Evolutionary conservation across 768 basidiomycete genomes (phyloP).

Genomic region (Panaeolus cyanescens): DNA sequence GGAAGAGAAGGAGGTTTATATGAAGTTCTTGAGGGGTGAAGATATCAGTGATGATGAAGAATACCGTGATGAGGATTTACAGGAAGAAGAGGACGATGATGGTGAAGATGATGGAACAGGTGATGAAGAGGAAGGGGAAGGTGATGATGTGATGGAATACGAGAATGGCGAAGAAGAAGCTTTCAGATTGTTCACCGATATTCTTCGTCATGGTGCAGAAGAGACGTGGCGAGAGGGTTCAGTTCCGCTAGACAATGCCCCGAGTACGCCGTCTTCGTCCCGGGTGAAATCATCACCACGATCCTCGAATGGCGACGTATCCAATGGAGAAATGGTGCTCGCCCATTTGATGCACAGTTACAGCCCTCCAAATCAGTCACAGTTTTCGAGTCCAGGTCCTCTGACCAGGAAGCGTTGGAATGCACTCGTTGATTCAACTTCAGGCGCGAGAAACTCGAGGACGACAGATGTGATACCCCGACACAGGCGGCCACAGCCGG

Average conservation of each 20-base stretch:
- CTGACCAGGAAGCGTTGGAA: constrained; percentile 23
- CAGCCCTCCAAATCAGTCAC: not conserved
- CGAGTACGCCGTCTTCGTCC: constrained; percentile 26
- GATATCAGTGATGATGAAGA: constrained; percentile 42
- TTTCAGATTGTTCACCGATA: constrained; percentile 53
- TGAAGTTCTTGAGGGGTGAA: constrained; percentile 63
- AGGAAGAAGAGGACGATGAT: constrained; percentile 24
- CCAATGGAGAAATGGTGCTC: constrained; percentile 22
- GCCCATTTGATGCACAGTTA: constrained; percentile 25
- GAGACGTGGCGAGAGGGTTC: not conserved
- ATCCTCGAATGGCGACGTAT: constrained; percentile 12
- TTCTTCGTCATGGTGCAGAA: constrained; percentile 29
- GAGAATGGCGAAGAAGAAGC: constrained; percentile 38
- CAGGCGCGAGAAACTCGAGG: not conserved
- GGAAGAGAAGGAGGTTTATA: constrained; percentile 42
- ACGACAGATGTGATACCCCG: not conserved
- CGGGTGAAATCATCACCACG: constrained; percentile 30
- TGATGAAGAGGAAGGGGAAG: constrained; percentile 14
- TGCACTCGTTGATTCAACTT: constrained; percentile 11
- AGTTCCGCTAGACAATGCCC: constrained; percentile 15
- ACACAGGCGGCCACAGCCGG: not conserved
- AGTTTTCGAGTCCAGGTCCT: constrained; percentile 11
- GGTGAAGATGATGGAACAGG: constrained; percentile 26
- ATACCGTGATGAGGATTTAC: constrained; percentile 35
- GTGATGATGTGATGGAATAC: constrained; percentile 10